Evolutionary conservation across 495 filamentous ascomycete species (phyloP).

Genomic region (Patellaria atrata): DNA sequence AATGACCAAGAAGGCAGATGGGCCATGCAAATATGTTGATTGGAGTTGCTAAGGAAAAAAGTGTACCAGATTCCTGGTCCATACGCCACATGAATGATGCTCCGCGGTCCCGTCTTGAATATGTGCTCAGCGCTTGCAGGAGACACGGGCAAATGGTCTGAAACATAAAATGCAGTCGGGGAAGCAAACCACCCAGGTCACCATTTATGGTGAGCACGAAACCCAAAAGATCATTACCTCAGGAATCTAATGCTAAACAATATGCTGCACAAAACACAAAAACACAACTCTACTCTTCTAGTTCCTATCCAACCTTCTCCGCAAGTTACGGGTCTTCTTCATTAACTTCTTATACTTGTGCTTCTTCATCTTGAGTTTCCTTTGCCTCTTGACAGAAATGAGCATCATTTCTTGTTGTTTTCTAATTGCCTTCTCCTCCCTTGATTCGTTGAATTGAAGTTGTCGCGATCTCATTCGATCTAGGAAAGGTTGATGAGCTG

Average conservation of each 20-base stretch:
- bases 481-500: too few relatives aligned
- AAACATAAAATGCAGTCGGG: conserved; percentile 1
- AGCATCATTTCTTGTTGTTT: conserved; percentile 11
- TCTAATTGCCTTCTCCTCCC: conserved; percentile 3
- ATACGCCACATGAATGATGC: too few relatives aligned
- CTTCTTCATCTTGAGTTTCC: conserved; percentile 98
- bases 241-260: conserved; percentile 2
- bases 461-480: conserved; percentile 24
- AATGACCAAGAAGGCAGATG: too few relatives aligned
- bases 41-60: too few relatives aligned
- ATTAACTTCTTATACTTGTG: conserved; percentile 99
- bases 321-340: conserved; percentile 75
- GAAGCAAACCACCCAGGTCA: too few relatives aligned
- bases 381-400: conserved; percentile 76
- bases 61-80: too few relatives aligned
- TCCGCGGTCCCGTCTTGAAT: neutral
- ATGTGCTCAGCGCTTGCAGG: too few relatives aligned
- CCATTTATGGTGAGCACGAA: too few relatives aligned
- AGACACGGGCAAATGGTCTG: too few relatives aligned
- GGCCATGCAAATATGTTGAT: too few relatives aligned
- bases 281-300: conserved; percentile 15
- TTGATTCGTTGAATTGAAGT: conserved; percentile 8
- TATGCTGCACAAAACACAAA: conserved; percentile 1
- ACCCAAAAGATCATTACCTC: too few relatives aligned
- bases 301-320: conserved; percentile 66